Conservation (phyloP, 331 rosid species). For the Telfairia occidentalis region DNA sequence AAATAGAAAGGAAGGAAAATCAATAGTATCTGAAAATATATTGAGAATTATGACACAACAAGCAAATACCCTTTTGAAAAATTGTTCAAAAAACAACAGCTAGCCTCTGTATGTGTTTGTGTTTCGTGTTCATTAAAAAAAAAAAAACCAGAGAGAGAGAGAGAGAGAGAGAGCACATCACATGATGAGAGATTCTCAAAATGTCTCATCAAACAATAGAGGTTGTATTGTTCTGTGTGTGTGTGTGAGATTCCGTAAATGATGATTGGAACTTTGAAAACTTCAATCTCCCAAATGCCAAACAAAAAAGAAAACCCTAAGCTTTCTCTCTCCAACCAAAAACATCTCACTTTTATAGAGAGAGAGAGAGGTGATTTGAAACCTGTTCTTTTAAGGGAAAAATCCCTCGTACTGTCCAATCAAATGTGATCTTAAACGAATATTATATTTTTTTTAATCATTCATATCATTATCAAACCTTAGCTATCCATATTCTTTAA, state of each 20-base stretch:
- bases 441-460: too few species aligned
- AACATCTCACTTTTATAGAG: slow-evolving; percentile 19
- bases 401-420: neutral
- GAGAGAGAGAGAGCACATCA: slow-evolving; percentile 15
- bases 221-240: slow-evolving; percentile 18
- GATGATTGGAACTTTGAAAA: slow-evolving; percentile 25
- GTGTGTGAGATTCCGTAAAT: slow-evolving; percentile 34
- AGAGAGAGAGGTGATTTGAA: neutral
- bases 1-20: neutral
- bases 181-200: slow-evolving; percentile 46
- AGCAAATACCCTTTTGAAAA: neutral
- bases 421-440: neutral
- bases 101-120: neutral
- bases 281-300: neutral
- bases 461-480: too few species aligned
- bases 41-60: neutral
- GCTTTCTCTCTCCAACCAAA: neutral
- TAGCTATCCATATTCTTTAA: too few species aligned
- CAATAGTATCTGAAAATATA: neutral
- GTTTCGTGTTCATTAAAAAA: too few species aligned
- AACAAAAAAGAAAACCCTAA: neutral
- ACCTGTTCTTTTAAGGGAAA: neutral
- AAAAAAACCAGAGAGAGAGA: slow-evolving; percentile 13
- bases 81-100: neutral
- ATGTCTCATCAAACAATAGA: slow-evolving; percentile 53